Conservation (phyloP, 2,329 filamentous ascomycete genomes). For the Nemania diffusa region DNA sequence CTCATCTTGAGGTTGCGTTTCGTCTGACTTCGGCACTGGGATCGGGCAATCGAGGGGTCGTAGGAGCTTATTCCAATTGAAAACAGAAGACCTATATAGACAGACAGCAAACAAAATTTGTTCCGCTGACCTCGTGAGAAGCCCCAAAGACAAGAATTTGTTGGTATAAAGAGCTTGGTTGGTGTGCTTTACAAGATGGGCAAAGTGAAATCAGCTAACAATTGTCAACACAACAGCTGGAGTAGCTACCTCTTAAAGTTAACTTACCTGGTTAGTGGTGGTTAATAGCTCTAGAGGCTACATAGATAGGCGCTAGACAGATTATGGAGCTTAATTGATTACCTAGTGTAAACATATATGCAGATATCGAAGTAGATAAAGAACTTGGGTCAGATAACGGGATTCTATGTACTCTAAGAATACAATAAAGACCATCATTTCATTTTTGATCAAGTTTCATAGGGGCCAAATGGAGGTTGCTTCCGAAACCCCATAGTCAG, state of each 20-base stretch:
- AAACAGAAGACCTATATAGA: not conserved
- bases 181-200: not conserved
- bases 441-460: no score
- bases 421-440: no score
- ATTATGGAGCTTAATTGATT: no score
- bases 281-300: no score
- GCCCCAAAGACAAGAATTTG: not conserved
- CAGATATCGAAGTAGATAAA: not conserved
- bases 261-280: no score
- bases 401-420: no score
- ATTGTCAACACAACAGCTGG: not conserved
- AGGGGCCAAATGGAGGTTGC: no score
- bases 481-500: no score
- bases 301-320: no score
- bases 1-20: conserved; percentile 32
- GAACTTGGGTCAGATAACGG: not conserved
- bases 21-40: conserved; percentile 7
- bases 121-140: not conserved
- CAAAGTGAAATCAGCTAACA: not conserved
- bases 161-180: not conserved
- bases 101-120: not conserved
- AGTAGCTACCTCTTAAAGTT: not conserved
- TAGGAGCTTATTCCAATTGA: not conserved
- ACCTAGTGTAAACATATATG: not conserved
- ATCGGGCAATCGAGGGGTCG: not conserved